Base-by-base conservation (phyloP, 1,284 basidiomycete species). In the Takashimella tepidaria region DNA sequence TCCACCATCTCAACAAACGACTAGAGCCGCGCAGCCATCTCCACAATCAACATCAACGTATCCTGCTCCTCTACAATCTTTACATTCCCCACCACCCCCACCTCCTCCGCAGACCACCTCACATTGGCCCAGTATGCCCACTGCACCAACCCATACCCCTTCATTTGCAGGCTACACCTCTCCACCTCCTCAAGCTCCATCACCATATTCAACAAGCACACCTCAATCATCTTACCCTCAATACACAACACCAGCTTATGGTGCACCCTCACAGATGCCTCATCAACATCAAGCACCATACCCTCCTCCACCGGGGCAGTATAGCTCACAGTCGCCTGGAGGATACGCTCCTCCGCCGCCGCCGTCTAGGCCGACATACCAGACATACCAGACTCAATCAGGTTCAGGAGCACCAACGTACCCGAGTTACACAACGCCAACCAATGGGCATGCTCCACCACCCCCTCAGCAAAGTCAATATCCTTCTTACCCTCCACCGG, bases 391-490 rank as follows among this genome's bases (percentile, higher is more conserved):
- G n/a, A n/a, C n/a, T n/a, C n/a, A n/a, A n/a, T n/a, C n/a, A n/a
- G n/a, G n/a, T n/a, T n/a, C n/a, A n/a, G n/a, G n/a, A n/a, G n/a
- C n/a, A n/a, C 31, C 31, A 8, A 8, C 31, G 31, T 43, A 54
- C 21, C 27, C 44, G n/a, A n/a, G n/a, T n/a, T n/a, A n/a, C n/a
- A n/a, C n/a, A n/a, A n/a, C n/a, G 23, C 45, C 56, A 27, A 41
- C 58, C 21, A 24, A 57, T n/a, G 56, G 57, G 41, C 49, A 47
- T 5, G 54, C 53, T 19, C 49, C 51, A 42, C 54, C 55, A 16
- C 53, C 44, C 20, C 25, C 54, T 21, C 54, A 49, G 21, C 50
- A 37, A 16, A 16, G 31, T 8, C 31, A 37, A 16, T 37, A 16
- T 27, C 31, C 31, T 16, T 8, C 31, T 37, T 37, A 37, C 31